Conservation (phyloP, 2,329 filamentous ascomycete genomes). For the Trichoderma sp. region DNA sequence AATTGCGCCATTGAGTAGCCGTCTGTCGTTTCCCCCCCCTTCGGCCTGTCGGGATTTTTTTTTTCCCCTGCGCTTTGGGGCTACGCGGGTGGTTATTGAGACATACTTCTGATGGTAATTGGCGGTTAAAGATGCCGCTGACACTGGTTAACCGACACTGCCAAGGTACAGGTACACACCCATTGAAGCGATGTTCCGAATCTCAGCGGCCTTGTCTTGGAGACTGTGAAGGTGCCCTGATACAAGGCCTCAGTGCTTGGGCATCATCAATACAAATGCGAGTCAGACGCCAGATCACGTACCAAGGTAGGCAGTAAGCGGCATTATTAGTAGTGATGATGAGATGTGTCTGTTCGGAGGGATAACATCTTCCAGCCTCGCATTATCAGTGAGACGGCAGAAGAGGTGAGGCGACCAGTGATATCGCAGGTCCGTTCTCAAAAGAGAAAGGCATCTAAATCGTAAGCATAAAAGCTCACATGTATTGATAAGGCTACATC, state of each 20-base stretch:
- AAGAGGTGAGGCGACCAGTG: background rate
- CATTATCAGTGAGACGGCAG: background rate
- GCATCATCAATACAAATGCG: background rate
- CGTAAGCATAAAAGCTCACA: background rate
- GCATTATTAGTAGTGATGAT: background rate
- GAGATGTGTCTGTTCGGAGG: background rate
- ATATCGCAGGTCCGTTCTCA: background rate
- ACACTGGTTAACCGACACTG: background rate
- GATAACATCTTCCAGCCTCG: background rate
- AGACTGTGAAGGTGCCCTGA: background rate
- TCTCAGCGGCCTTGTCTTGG: background rate
- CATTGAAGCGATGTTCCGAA: background rate
- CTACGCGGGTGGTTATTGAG: background rate
- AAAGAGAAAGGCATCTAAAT: background rate
- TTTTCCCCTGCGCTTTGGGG: background rate
- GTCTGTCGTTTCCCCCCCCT: background rate
- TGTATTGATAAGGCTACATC: background rate
- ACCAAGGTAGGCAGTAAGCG: background rate
- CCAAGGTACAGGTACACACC: too few species aligned
- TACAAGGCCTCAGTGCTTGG: background rate
- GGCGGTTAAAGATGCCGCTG: background rate
- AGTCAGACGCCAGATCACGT: background rate
- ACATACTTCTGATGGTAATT: background rate
- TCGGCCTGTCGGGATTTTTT: slow-evolving; percentile 9
- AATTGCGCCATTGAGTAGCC: slow-evolving; percentile 11